Evolutionary conservation across 345 rosid genomes (phyloP).

Genomic region (Syzygium grande): DNA sequence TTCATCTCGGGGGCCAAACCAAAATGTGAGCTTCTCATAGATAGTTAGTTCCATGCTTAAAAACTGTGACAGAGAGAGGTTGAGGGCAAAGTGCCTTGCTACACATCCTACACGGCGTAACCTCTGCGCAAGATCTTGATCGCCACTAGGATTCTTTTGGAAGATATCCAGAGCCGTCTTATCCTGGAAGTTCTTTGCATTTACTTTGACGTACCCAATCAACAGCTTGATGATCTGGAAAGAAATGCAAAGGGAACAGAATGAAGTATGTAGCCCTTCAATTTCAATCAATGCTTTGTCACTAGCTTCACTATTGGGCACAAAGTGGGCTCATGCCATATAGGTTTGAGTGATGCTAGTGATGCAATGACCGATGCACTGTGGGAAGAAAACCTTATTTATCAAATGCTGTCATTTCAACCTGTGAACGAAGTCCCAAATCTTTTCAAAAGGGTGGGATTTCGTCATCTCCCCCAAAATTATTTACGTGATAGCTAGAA

Average conservation of each 20-base stretch:
- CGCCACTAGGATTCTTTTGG: not conserved
- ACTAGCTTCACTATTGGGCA: not conserved
- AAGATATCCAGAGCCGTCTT: not conserved
- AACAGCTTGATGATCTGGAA: not conserved
- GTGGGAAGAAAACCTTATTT: not conserved
- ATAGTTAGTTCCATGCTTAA: rapidly evolving
- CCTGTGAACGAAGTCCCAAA: not conserved
- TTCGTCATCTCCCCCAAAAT: too few relatives aligned
- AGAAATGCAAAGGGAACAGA: not conserved
- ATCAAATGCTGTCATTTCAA: not conserved
- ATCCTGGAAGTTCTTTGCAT: not conserved
- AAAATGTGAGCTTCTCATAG: rapidly evolving
- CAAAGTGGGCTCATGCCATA: not conserved
- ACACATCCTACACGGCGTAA: rapidly evolving
- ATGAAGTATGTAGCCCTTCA: not conserved
- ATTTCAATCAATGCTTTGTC: not conserved
- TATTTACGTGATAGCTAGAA: too few relatives aligned
- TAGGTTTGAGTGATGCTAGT: too few relatives aligned
- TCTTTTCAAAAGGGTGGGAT: not conserved
- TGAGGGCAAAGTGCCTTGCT: rapidly evolving
- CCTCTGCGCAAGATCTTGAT: rapidly evolving
- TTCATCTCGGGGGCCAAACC: too few relatives aligned
- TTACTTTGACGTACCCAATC: rapidly evolving
- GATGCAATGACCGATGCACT: not conserved
- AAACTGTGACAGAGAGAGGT: not conserved